Evolutionary conservation across 352 stramenopile species (phyloP).

Genomic region (Thalassiosira livingstoniorum): DNA sequence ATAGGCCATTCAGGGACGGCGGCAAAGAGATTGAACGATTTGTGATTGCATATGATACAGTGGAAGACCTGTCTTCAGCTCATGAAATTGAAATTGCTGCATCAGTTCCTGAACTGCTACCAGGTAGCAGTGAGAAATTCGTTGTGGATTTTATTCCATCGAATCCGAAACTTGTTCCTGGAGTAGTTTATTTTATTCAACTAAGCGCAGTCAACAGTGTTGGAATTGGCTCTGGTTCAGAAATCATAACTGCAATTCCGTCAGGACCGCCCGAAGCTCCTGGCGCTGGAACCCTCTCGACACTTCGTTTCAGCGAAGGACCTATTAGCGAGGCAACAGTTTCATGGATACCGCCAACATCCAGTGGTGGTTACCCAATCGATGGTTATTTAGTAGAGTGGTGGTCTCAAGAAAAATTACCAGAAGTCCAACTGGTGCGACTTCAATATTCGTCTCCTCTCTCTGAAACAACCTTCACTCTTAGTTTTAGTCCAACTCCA

Average conservation of each 20-base stretch:
- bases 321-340: conserved; percentile 67
- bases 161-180: conserved; percentile 45
- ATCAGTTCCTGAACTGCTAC: conserved; percentile 34
- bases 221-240: conserved; percentile 37
- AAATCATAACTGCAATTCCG: conserved; percentile 26
- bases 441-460: conserved; percentile 87
- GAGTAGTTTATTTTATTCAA: conserved; percentile 55
- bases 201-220: conserved; percentile 56
- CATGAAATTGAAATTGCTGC: conserved; percentile 36
- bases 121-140: conserved; percentile 52
- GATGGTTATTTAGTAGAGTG: conserved; percentile 95
- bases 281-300: conserved; percentile 41
- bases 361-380: conserved; percentile 89
- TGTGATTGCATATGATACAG: conserved; percentile 59
- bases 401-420: conserved; percentile 71
- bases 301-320: conserved; percentile 35
- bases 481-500: conserved; percentile 87
- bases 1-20: conserved; percentile 66
- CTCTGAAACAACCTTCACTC: conserved; percentile 71
- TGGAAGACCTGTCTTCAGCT: conserved; percentile 48
- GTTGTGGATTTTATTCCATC: conserved; percentile 62
- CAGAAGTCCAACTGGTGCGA: conserved; percentile 87
- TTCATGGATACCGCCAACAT: conserved; percentile 87
- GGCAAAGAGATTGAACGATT: conserved; percentile 62
- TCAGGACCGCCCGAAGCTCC: conserved; percentile 54